These are phyloP conservation scores for Pseudogymnoascus sp. DNA, from an alignment of 2,329 filamentous ascomycete species.

Conservation along the genomic window DNA sequence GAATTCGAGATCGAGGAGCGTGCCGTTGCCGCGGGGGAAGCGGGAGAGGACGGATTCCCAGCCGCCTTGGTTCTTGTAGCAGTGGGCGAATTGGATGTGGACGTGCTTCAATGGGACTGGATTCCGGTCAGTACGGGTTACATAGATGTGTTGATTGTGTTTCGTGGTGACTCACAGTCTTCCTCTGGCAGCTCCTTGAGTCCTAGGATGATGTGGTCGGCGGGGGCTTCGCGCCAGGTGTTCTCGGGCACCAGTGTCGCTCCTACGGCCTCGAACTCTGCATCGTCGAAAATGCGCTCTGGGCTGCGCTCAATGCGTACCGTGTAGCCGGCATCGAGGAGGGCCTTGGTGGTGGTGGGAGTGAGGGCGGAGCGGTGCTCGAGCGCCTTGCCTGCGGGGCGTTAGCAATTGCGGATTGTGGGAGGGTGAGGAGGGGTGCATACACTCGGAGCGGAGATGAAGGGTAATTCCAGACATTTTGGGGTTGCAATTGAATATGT, in stretches of 20 bases:
- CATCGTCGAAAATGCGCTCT: constrained; percentile 56
- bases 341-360: constrained; percentile 38
- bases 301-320: constrained; percentile 59
- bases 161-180: constrained; percentile 38
- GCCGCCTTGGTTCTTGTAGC: constrained; percentile 67
- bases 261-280: constrained; percentile 53
- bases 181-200: constrained; percentile 72
- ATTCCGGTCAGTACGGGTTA: not conserved
- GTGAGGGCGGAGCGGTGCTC: constrained; percentile 34
- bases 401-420: constrained; percentile 10
- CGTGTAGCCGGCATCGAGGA: constrained; percentile 60
- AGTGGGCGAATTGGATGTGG: constrained; percentile 64
- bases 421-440: constrained; percentile 17
- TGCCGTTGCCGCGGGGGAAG: constrained; percentile 67
- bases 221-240: constrained; percentile 58
- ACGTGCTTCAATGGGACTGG: constrained; percentile 60
- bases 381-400: constrained; percentile 30
- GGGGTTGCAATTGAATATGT: constrained; percentile 9
- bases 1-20: constrained; percentile 81
- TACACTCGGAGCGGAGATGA: constrained; percentile 33
- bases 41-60: constrained; percentile 75
- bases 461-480: constrained; percentile 28
- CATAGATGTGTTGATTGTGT: constrained; percentile 8
- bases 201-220: constrained; percentile 63
- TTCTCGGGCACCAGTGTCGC: constrained; percentile 57